Conservation (phyloP, 148 eudicot species). For the Limonium bicolor region DNA sequence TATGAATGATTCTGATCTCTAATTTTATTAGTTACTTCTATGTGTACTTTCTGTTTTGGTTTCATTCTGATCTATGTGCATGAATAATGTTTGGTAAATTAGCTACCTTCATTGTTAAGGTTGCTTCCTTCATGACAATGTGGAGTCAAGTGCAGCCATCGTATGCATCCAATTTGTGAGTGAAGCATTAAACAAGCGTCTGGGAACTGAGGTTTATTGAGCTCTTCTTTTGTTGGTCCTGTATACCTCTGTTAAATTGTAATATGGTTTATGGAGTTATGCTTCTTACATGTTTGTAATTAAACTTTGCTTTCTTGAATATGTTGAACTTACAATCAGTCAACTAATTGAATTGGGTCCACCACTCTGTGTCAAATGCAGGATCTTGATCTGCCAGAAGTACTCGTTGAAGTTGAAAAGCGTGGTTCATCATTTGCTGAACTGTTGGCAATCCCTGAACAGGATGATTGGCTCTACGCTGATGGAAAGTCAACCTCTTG, state of each 20-base stretch:
- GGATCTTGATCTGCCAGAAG: slow-evolving; percentile 65
- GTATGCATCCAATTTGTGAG: slow-evolving; percentile 92
- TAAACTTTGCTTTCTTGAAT: no score
- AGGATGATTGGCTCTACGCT: slow-evolving; percentile 77
- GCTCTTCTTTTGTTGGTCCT: background rate
- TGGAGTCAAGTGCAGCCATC: slow-evolving; percentile 82
- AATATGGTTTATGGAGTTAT: background rate
- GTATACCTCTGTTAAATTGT: background rate
- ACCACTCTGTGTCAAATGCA: slow-evolving; percentile 18
- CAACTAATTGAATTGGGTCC: no score
- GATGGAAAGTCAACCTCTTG: slow-evolving; percentile 92
- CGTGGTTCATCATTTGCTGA: slow-evolving; percentile 74
- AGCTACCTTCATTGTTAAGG: slow-evolving; percentile 26
- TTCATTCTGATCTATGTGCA: no score
- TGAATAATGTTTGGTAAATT: no score
- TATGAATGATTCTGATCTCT: no score
- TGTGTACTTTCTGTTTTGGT: no score
- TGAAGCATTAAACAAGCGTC: slow-evolving; percentile 91
- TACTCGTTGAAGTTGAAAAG: slow-evolving; percentile 77
- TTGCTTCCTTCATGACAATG: slow-evolving; percentile 95
- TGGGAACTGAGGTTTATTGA: slow-evolving; percentile 81
- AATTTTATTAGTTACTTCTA: no score
- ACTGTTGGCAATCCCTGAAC: slow-evolving; percentile 71
- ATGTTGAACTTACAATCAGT: no score
- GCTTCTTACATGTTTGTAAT: no score